These are phyloP conservation scores for Clonostachys solani DNA, from an alignment of 2,329 filamentous ascomycete genomes.

Conservation along the genomic window DNA sequence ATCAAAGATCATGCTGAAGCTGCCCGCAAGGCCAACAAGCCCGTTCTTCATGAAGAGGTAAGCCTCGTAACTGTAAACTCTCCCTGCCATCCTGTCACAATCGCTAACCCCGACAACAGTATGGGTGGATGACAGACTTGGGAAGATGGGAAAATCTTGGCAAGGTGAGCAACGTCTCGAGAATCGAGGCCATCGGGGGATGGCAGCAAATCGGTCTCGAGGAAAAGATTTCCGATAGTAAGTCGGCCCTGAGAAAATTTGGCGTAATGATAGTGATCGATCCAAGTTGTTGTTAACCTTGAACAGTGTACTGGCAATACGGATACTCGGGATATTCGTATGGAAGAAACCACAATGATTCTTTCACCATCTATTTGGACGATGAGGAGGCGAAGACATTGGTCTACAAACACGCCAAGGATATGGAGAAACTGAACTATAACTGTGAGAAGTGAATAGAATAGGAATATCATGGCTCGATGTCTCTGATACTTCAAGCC, in stretches of 20 bases:
- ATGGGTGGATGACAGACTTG: constrained; percentile 48
- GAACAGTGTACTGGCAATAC: constrained; percentile 47
- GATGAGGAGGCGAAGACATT: constrained; percentile 37
- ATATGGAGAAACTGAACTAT: constrained; percentile 20
- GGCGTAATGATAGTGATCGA: too few species aligned
- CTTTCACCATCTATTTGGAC: constrained; percentile 52
- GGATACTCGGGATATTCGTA: constrained; percentile 46
- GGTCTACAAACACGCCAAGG: constrained; percentile 37
- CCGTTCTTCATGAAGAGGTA: constrained; percentile 46
- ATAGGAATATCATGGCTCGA: too few species aligned
- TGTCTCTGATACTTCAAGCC: too few species aligned
- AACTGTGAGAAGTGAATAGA: not conserved
- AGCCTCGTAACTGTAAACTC: too few species aligned
- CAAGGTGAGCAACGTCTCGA: constrained; percentile 32
- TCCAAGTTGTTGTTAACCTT: constrained; percentile 4
- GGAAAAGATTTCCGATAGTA: constrained; percentile 38
- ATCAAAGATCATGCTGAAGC: constrained; percentile 46
- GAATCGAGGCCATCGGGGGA: constrained; percentile 35
- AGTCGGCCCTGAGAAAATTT: too few species aligned
- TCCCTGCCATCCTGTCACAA: too few species aligned
- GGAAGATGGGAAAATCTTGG: constrained; percentile 39
- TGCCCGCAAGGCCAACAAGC: constrained; percentile 37
- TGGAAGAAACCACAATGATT: constrained; percentile 49
- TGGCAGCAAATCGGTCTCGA: constrained; percentile 45
- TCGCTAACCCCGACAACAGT: constrained; percentile 12